Conservation (phyloP, 257 asterid species). For the Solanum piurae region DNA sequence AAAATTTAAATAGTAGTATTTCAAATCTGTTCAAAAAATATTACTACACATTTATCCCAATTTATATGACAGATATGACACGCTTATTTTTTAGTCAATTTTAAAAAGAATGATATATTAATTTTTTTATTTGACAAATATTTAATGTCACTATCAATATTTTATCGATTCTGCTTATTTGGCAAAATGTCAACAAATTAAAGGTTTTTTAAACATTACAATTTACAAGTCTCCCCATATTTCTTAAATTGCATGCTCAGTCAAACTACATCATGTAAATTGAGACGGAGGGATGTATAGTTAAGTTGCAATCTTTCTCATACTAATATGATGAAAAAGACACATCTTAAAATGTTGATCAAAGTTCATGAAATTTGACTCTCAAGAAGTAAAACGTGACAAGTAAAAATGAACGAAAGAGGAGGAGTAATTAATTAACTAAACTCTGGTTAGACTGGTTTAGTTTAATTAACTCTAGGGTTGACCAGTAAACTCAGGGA, state of each 20-base stretch:
- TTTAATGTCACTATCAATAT: too few species aligned
- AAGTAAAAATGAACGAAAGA: not conserved
- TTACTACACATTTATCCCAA: too few species aligned
- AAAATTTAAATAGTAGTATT: not conserved
- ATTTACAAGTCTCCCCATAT: not conserved
- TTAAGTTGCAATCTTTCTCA: not conserved
- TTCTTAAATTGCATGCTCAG: not conserved
- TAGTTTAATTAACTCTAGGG: conserved; percentile 34
- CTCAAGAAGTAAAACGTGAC: not conserved
- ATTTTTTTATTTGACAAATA: too few species aligned
- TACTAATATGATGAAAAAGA: not conserved
- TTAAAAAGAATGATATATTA: too few species aligned
- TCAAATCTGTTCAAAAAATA: not conserved
- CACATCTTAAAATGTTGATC: not conserved
- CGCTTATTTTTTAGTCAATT: too few species aligned
- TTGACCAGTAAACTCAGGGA: conserved; percentile 25
- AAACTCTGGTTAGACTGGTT: conserved; percentile 13
- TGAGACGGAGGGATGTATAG: not conserved
- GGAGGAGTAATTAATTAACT: not conserved
- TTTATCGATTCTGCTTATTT: too few species aligned
- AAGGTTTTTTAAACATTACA: too few species aligned
- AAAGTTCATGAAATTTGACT: not conserved
- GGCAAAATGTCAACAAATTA: too few species aligned
- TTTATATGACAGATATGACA: not conserved
- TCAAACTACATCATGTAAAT: not conserved